A percentile compares a stretch with the other conserved stretches of the same genome.
Evolutionary conservation across 495 filamentous ascomycete genomes (phyloP).

Genomic region (Penicillium salamii): DNA sequence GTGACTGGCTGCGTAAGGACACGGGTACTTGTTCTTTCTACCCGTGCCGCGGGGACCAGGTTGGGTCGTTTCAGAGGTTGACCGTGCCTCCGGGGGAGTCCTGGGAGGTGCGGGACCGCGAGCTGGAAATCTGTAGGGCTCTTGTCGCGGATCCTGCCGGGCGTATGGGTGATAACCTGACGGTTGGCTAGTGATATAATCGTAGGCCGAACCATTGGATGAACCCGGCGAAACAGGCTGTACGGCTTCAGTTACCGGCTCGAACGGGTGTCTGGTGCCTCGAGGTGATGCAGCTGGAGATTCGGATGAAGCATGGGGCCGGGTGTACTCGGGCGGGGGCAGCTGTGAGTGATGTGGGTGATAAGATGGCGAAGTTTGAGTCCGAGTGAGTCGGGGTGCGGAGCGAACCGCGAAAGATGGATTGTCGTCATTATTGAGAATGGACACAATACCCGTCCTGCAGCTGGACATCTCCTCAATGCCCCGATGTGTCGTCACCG

Average conservation of each 20-base stretch:
- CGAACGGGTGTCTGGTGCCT: constrained; percentile 24
- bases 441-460: constrained; percentile 43
- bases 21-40: constrained; percentile 55
- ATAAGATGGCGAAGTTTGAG: constrained; percentile 29
- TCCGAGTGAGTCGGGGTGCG: constrained; percentile 32
- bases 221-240: constrained; percentile 35
- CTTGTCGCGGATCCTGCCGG: constrained; percentile 23
- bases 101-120: constrained; percentile 21
- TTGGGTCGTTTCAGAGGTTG: constrained; percentile 24
- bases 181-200: constrained; percentile 34
- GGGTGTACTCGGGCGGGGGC: constrained; percentile 24
- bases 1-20: constrained; percentile 58
- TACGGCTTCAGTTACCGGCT: constrained; percentile 27
- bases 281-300: constrained; percentile 28
- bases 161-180: constrained; percentile 26
- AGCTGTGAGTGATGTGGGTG: constrained; percentile 25
- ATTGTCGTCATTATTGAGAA: constrained; percentile 50
- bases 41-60: constrained; percentile 15
- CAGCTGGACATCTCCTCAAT: constrained; percentile 33
- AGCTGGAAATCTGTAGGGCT: constrained; percentile 13
- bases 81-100: constrained; percentile 27
- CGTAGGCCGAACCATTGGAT: constrained; percentile 38
- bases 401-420: constrained; percentile 48
- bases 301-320: constrained; percentile 23
- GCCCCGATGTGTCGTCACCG: constrained; percentile 17